phyloP scores from a whole-genome alignment of 2,329 filamentous ascomycete species.

The Apiospora phragmitis region DNA sequence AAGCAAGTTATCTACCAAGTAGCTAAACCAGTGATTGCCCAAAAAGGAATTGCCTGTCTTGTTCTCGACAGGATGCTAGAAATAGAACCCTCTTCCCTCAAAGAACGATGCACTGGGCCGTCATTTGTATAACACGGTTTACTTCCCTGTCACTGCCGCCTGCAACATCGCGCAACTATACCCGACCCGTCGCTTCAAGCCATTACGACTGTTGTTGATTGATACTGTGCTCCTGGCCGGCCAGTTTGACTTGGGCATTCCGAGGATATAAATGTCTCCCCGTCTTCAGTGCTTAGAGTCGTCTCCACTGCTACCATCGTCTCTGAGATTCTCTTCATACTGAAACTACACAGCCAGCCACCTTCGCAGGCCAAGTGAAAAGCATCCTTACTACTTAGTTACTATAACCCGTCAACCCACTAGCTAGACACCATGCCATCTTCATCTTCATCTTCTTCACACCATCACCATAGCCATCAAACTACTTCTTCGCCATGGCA shows the following conservation, averaged over 20 bases:
- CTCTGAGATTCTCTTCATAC: background rate
- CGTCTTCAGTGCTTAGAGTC: background rate
- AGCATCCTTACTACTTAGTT: background rate
- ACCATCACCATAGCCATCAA: conserved; percentile 6
- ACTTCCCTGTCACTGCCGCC: conserved; percentile 33
- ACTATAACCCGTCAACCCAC: background rate
- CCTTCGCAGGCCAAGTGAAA: background rate
- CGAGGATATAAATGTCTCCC: background rate
- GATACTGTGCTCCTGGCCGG: background rate
- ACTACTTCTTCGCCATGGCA: conserved; percentile 46
- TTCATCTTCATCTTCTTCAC: conserved; percentile 21
- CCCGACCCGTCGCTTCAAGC: conserved; percentile 31
- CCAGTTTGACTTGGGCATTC: background rate
- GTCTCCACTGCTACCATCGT: background rate
- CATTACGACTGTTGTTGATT: background rate
- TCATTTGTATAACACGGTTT: conserved; percentile 25
- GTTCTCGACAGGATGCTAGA: conserved; percentile 1
- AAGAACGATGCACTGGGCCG: conserved; percentile 34
- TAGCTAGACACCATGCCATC: background rate
- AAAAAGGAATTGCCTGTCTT: background rate
- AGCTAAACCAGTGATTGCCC: background rate
- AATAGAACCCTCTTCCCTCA: conserved; percentile 15
- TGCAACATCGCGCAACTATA: conserved; percentile 34
- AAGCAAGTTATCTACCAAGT: background rate
- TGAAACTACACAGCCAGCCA: background rate